Evolutionary conservation across 2,329 filamentous ascomycete genomes (phyloP), one percentile per base, ranked within the genome.

Genomic region (Sarocladiaceae sp.): DNA sequence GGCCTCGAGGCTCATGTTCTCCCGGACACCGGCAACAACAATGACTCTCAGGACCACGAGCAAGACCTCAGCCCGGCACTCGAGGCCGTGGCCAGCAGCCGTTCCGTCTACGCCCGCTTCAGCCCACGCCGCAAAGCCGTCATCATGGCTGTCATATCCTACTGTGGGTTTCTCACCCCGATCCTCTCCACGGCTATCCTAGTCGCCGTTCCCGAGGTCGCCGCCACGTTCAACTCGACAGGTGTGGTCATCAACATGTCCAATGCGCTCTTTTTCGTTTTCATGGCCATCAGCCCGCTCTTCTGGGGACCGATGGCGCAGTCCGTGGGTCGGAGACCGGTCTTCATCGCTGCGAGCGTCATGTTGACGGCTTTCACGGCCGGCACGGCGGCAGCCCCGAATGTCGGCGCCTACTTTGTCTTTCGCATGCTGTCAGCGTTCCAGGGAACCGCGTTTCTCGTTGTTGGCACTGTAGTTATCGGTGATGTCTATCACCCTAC

Each of bases 381-480:
- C 20, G 83, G 79, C 29, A 84, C 82, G 0, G 82, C 83, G 0
- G 62, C 85, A 4, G 72, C 82, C 2, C 82, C 82, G 0, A 83
- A 84, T 51, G 65, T 87, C 6, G 72, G 72, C 1, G 65, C 75
- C 0, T 87, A 82, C 57, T 85, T 83, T 55, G 65, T 84, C 33
- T 85, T 86, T 56, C 78, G 83, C 2, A 74, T 83, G 53, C 64
- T 86, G 47, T 84, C 81, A 0, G 83, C 82, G 0, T 83, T 85
- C 49, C 78, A 84, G 65, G 83, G 82, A 9, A 86, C 81, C 0
- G 74, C 77, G 0, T 85, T 85, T 49, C 65, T 87, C 3, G 77
- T 83, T 6, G 76, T 85, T 24, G 83, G 83, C 1, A 78, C 76
- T 3, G 76, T 78, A 0, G 76, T 78, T 23, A 78, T 87, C 33